These are phyloP conservation scores for Brettanomyces sp. DNA, from an alignment of 805 yeast species.

Conservation along the genomic window DNA sequence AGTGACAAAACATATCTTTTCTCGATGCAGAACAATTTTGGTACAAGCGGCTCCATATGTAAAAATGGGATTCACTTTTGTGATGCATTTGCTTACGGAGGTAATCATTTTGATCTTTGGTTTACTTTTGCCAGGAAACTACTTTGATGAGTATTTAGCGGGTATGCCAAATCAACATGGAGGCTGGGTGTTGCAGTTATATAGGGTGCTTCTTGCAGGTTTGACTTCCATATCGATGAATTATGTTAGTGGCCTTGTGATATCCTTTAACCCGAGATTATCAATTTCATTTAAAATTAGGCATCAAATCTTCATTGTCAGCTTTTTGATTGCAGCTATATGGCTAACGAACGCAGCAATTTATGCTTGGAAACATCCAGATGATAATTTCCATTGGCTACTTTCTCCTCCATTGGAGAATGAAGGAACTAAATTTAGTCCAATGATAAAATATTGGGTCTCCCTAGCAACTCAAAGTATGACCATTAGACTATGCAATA, in stretches of 20 bases:
- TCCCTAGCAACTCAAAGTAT: not conserved
- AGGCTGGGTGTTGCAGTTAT: not conserved
- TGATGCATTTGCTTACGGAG: not conserved
- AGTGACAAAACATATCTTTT: too few species aligned
- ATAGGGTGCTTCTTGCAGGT: not conserved
- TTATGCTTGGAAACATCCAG: not conserved
- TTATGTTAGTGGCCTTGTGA: not conserved
- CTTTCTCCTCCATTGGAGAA: not conserved
- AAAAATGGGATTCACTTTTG: not conserved
- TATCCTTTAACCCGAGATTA: not conserved
- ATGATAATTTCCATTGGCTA: not conserved
- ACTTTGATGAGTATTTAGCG: not conserved
- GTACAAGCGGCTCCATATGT: too few species aligned
- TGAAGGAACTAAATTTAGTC: not conserved
- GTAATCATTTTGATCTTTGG: not conserved
- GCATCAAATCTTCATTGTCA: not conserved
- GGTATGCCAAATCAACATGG: too few species aligned
- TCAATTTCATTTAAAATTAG: not conserved
- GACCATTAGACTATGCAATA: not conserved
- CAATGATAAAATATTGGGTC: not conserved
- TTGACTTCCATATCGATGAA: constrained; percentile 1
- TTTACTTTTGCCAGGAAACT: not conserved
- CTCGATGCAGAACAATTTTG: too few species aligned
- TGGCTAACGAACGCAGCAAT: not conserved
- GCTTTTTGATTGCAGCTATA: not conserved